Evolutionary conservation across 257 asterid genomes (phyloP).

Genomic region (Nicotiana tomentosiformis): DNA sequence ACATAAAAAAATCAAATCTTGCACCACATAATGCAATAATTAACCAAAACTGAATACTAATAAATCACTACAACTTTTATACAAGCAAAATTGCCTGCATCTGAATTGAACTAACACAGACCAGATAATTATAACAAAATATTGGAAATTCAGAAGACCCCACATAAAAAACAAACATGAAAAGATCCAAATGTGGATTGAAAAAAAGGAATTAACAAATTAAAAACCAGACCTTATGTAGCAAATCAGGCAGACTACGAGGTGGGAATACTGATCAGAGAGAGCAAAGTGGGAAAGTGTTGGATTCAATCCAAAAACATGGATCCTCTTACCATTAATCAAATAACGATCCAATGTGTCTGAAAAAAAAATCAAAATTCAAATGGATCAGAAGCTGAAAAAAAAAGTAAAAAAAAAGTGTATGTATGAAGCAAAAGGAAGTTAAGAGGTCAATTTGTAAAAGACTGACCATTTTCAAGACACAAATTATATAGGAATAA

Average conservation of each 20-base stretch:
- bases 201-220: slow-evolving; percentile 6
- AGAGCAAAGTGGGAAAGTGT: slow-evolving; percentile 38
- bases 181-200: slow-evolving; percentile 39
- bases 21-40: not conserved
- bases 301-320: slow-evolving; percentile 22
- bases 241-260: slow-evolving; percentile 56
- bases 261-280: slow-evolving; percentile 52
- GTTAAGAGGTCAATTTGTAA: not conserved
- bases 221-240: slow-evolving; percentile 50
- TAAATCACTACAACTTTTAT: not conserved
- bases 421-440: not conserved
- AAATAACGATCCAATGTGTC: not conserved
- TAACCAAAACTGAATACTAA: not conserved
- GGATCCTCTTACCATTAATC: slow-evolving; percentile 8
- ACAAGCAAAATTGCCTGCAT: not conserved
- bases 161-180: slow-evolving; percentile 24
- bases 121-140: slow-evolving; percentile 5
- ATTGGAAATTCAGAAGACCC: not conserved
- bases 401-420: not conserved
- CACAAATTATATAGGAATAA: slow-evolving; percentile 6
- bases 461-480: not conserved
- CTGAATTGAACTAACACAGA: not conserved
- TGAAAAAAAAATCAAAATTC: not conserved
- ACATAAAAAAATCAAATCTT: not conserved
- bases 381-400: not conserved